phyloP scores from a whole-genome alignment of 768 basidiomycete genomes.

The Hypholoma fasciculare region DNA sequence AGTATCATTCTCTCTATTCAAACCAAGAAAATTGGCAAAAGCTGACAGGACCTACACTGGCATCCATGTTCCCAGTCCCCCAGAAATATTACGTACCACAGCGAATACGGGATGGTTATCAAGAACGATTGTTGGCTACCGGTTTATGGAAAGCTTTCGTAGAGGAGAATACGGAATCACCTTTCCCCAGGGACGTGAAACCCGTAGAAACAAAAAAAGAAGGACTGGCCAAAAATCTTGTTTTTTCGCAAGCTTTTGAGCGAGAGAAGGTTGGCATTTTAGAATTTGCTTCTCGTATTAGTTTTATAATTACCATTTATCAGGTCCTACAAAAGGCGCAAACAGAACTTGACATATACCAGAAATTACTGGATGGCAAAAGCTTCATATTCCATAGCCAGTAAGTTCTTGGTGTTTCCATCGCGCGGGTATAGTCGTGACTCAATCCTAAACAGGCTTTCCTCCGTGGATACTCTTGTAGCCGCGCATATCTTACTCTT shows the following conservation, averaged over 20 bases:
- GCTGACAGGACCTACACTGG: conserved; percentile 55
- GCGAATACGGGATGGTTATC: conserved; percentile 59
- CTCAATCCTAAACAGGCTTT: conserved; percentile 41
- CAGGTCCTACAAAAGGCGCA: conserved; percentile 65
- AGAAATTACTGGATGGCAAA: conserved; percentile 50
- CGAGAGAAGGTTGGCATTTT: conserved; percentile 53
- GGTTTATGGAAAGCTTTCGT: conserved; percentile 59
- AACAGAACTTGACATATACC: conserved; percentile 56
- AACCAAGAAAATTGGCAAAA: conserved; percentile 60
- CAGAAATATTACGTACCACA: conserved; percentile 74
- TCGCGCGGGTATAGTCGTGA: not conserved
- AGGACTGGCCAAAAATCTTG: conserved; percentile 28
- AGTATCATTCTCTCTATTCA: conserved; percentile 70
- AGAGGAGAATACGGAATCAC: conserved; percentile 43
- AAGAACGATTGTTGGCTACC: conserved; percentile 57
- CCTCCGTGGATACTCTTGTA: conserved; percentile 63
- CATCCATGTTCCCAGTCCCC: conserved; percentile 59
- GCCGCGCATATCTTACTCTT: conserved; percentile 72
- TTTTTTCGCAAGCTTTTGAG: conserved; percentile 58
- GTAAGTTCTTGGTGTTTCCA: conserved; percentile 28
- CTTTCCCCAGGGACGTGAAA: conserved; percentile 34
- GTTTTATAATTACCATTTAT: not conserved
- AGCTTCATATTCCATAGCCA: conserved; percentile 51
- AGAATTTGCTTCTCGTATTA: not conserved
- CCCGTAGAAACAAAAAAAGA: conserved; percentile 27